Evolutionary conservation across 2,329 filamentous ascomycete genomes (phyloP).

Genomic region (Fonsecaea multimorphosa): DNA sequence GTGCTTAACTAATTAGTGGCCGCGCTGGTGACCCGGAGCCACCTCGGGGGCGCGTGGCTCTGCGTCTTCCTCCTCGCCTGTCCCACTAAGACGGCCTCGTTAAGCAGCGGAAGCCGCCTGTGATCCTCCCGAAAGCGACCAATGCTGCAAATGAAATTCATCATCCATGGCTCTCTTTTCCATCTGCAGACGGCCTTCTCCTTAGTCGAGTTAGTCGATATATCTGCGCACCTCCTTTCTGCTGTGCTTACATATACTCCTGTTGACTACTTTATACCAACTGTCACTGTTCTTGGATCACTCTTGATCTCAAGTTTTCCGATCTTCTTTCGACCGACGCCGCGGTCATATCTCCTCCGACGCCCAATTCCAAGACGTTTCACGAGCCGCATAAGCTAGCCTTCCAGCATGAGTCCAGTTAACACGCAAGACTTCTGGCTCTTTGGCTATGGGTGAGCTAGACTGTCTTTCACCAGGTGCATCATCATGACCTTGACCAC

Average conservation of each 20-base stretch:
- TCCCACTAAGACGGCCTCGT: conserved; percentile 19
- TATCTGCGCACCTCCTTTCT: conserved; percentile 10
- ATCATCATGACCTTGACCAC: conserved; percentile 20
- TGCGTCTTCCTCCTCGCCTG: conserved; percentile 1
- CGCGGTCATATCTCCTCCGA: background rate
- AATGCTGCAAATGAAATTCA: conserved; percentile 16
- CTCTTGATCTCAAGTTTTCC: background rate
- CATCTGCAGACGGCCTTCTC: conserved; percentile 17
- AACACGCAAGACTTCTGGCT: conserved; percentile 80
- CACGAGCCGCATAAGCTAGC: conserved; percentile 4
- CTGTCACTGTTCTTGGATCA: background rate
- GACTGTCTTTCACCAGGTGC: background rate
- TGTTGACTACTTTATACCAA: background rate
- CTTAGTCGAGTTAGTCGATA: conserved; percentile 15
- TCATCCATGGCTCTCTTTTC: conserved; percentile 7
- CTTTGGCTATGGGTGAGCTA: conserved; percentile 85
- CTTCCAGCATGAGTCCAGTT: conserved; percentile 17
- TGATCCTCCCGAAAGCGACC: conserved; percentile 19
- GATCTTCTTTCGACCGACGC: background rate
- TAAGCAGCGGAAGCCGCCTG: conserved; percentile 15
- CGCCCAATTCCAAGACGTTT: background rate
- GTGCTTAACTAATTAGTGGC: conserved; percentile 26
- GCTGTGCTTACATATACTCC: conserved; percentile 2
- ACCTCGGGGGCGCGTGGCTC: conserved; percentile 12
- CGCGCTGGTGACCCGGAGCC: conserved; percentile 6